phyloP scores from a whole-genome alignment of 331 rosid genomes.

The Acacia concinna region DNA sequence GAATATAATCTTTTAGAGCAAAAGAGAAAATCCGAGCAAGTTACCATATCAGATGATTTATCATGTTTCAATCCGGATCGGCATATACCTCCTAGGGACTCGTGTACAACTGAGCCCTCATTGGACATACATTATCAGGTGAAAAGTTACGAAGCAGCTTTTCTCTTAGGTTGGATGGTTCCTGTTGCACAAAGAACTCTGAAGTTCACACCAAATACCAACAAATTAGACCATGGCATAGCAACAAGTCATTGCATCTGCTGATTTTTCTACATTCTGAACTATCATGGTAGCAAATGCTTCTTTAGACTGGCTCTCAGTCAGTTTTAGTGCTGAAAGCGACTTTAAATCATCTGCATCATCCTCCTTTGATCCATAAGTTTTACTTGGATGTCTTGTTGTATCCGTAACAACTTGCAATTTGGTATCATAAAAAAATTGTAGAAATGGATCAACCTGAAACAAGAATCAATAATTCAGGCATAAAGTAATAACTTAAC shows the following conservation, averaged over 20 bases:
- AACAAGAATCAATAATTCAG: constrained; percentile 13
- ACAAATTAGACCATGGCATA: constrained; percentile 11
- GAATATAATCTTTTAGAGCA: not conserved
- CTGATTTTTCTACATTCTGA: constrained; percentile 56
- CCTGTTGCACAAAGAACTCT: constrained; percentile 44
- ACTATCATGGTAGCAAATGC: constrained; percentile 68
- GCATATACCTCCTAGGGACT: constrained; percentile 43
- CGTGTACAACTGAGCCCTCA: constrained; percentile 60
- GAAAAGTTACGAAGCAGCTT: constrained; percentile 60
- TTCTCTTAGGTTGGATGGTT: constrained; percentile 55
- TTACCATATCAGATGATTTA: constrained; percentile 51
- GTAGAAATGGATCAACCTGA: constrained; percentile 91
- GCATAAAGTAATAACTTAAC: constrained; percentile 10
- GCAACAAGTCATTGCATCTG: constrained; percentile 49
- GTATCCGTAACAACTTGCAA: constrained; percentile 56
- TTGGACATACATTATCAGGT: constrained; percentile 83
- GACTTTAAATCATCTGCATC: constrained; percentile 57
- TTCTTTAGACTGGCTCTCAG: constrained; percentile 72
- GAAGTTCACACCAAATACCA: constrained; percentile 10
- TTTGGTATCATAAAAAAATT: constrained; percentile 65
- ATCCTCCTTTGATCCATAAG: constrained; percentile 81
- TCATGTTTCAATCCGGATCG: constrained; percentile 47
- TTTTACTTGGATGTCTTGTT: constrained; percentile 32
- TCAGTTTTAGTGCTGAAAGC: constrained; percentile 57
- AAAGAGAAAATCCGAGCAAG: not conserved